Percentiles rank a stretch among this genome's conserved stretches.
phyloP scores from a whole-genome alignment of 129 eudicot genomes.

The Ambrosia trifida region DNA sequence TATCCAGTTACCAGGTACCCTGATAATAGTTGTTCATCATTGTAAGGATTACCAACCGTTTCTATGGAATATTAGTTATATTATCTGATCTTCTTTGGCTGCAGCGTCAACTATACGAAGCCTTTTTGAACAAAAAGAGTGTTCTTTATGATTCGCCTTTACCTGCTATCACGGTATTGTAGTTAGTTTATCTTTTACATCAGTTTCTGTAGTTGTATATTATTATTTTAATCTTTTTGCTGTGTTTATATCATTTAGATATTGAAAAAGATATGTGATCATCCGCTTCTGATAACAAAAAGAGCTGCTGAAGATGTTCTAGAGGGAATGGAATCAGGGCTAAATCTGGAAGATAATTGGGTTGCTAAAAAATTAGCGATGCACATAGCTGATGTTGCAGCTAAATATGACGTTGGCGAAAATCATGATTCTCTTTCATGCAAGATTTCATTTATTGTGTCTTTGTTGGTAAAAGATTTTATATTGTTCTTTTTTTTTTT shows the following conservation, averaged over 20 bases:
- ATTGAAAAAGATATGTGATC: conserved; percentile 88
- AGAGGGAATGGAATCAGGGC: conserved; percentile 80
- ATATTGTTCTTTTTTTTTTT: background rate
- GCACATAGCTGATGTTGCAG: conserved; percentile 71
- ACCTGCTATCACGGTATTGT: conserved; percentile 90
- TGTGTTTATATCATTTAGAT: conserved; percentile 41
- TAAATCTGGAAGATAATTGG: conserved; percentile 56
- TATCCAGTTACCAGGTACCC: conserved; percentile 72
- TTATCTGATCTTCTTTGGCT: too few relatives aligned
- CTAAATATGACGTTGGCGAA: conserved; percentile 53
- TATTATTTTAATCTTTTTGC: background rate
- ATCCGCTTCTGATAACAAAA: conserved; percentile 84
- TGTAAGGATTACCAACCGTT: background rate
- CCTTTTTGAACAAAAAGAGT: conserved; percentile 48
- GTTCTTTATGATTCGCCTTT: conserved; percentile 93
- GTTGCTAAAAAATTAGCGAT: conserved; percentile 80
- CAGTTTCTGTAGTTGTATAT: background rate
- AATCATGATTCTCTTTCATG: conserved; percentile 63
- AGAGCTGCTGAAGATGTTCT: conserved; percentile 91
- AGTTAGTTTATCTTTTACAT: conserved; percentile 9
- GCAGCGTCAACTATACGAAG: too few relatives aligned
- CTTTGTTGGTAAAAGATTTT: conserved; percentile 61
- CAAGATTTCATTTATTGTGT: conserved; percentile 74
- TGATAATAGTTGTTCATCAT: background rate
- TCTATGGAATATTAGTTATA: too few relatives aligned